A percentile compares a stretch with the other conserved stretches of the same genome.
Evolutionary conservation across 2,329 filamentous ascomycete species (phyloP).

Genomic region (Alternaria sp.): DNA sequence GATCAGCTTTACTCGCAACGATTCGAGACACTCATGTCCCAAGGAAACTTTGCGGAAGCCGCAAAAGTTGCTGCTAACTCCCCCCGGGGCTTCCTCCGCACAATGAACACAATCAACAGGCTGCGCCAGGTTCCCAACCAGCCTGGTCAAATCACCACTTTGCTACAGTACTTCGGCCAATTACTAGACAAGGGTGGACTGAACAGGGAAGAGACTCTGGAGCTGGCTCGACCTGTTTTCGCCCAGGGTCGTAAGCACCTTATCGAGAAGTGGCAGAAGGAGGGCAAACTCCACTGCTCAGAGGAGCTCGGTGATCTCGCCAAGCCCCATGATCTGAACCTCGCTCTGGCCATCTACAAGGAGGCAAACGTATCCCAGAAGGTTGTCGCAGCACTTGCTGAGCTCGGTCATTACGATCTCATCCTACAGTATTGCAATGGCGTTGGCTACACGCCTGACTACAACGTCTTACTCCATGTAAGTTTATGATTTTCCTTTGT

Average conservation of each 20-base stretch:
- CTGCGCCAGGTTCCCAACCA: constrained; percentile 87
- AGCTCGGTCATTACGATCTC: constrained; percentile 96
- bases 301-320: constrained; percentile 97
- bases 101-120: constrained; percentile 91
- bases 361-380: constrained; percentile 91
- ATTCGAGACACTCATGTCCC: constrained; percentile 85
- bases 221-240: constrained; percentile 90
- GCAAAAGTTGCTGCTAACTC: constrained; percentile 98
- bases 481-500: too few species aligned
- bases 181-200: constrained; percentile 92
- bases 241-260: constrained; percentile 94
- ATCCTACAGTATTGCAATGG: constrained; percentile 91
- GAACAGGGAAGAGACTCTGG: constrained; percentile 92
- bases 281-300: constrained; percentile 94
- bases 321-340: constrained; percentile 83
- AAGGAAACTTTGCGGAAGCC: constrained; percentile 84
- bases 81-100: constrained; percentile 92
- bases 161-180: constrained; percentile 97
- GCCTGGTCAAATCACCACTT: constrained; percentile 87
- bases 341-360: constrained; percentile 88
- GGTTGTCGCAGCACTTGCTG: constrained; percentile 92
- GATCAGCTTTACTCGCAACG: constrained; percentile 92
- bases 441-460: constrained; percentile 92
- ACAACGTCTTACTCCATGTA: constrained; percentile 80
- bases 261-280: constrained; percentile 96